phyloP scores from a whole-genome alignment of 2,329 filamentous ascomycete species.

The Aspergillus pseudoglaucus region DNA sequence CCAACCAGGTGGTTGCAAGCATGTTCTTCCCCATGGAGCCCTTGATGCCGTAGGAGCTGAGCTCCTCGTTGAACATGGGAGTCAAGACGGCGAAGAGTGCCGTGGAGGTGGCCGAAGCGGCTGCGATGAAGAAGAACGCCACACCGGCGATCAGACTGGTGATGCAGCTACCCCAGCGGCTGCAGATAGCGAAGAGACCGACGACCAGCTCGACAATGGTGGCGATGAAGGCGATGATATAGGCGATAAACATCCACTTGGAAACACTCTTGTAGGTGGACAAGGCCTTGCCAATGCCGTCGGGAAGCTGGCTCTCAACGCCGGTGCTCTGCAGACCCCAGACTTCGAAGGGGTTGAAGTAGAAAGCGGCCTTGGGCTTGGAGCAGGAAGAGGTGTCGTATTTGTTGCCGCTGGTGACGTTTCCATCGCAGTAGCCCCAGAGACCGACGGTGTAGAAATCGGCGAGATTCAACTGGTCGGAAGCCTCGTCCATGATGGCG shows the following conservation, averaged over 20 bases:
- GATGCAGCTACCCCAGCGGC: constrained; percentile 70
- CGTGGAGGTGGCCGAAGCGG: constrained; percentile 66
- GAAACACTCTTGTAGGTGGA: constrained; percentile 66
- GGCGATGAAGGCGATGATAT: constrained; percentile 64
- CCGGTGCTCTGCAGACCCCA: constrained; percentile 54
- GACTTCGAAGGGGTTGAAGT: constrained; percentile 62
- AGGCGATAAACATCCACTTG: constrained; percentile 78
- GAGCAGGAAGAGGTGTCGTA: constrained; percentile 58
- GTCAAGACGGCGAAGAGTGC: constrained; percentile 65
- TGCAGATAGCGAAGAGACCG: constrained; percentile 77
- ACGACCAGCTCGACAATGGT: constrained; percentile 67
- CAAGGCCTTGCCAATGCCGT: constrained; percentile 60
- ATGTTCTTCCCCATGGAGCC: constrained; percentile 62
- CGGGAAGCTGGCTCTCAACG: constrained; percentile 59
- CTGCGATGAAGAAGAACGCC: constrained; percentile 53
- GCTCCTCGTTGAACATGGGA: constrained; percentile 58
- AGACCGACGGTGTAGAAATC: constrained; percentile 76
- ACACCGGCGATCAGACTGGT: constrained; percentile 68
- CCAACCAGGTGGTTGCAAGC: constrained; percentile 70
- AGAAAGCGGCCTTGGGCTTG: constrained; percentile 67
- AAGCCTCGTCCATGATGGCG: constrained; percentile 29
- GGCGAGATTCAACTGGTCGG: constrained; percentile 52
- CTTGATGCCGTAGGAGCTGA: constrained; percentile 65
- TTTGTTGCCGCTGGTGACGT: constrained; percentile 48
- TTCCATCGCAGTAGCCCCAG: constrained; percentile 76